Evolutionary conservation across 2,329 filamentous ascomycete species (phyloP).

Genomic region (Myrmaecium sp.): DNA sequence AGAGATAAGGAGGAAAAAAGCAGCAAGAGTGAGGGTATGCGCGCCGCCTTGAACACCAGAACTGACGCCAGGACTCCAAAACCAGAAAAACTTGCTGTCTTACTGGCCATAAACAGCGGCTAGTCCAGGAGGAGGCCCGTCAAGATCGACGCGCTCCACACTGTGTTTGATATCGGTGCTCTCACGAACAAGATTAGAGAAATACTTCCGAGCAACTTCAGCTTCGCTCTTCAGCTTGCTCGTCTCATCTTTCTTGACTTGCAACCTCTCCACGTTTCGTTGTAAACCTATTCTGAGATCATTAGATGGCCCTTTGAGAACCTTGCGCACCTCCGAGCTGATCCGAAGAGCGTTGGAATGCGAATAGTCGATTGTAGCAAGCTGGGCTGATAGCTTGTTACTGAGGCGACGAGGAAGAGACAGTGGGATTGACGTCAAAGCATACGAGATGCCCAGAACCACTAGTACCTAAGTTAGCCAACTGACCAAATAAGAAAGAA

Average conservation of each 20-base stretch:
- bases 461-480: slow-evolving; percentile 29
- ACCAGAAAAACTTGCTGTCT: too few species aligned
- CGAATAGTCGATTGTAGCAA: slow-evolving; percentile 76
- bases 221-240: slow-evolving; percentile 68
- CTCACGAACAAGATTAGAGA: slow-evolving; percentile 62
- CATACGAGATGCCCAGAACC: slow-evolving; percentile 58
- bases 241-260: slow-evolving; percentile 64
- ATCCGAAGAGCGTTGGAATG: slow-evolving; percentile 79
- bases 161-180: slow-evolving; percentile 30
- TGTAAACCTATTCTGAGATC: slow-evolving; percentile 72
- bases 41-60: too few species aligned
- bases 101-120: slow-evolving; percentile 13
- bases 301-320: slow-evolving; percentile 73
- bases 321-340: slow-evolving; percentile 68
- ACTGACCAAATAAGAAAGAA: slow-evolving; percentile 1
- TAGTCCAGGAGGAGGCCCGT: slow-evolving; percentile 30
- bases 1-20: too few species aligned
- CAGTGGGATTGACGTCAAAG: slow-evolving; percentile 72
- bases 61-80: too few species aligned
- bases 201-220: slow-evolving; percentile 78
- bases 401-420: slow-evolving; percentile 76
- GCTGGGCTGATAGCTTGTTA: slow-evolving; percentile 65
- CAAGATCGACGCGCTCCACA: slow-evolving; percentile 35
- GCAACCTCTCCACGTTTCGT: slow-evolving; percentile 68
- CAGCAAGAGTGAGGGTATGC: too few species aligned